A percentile compares a stretch with the other conserved stretches of the same genome.
These are phyloP conservation scores for Ogataea allantospora DNA, from an alignment of 805 yeast species.

Conservation along the genomic window DNA sequence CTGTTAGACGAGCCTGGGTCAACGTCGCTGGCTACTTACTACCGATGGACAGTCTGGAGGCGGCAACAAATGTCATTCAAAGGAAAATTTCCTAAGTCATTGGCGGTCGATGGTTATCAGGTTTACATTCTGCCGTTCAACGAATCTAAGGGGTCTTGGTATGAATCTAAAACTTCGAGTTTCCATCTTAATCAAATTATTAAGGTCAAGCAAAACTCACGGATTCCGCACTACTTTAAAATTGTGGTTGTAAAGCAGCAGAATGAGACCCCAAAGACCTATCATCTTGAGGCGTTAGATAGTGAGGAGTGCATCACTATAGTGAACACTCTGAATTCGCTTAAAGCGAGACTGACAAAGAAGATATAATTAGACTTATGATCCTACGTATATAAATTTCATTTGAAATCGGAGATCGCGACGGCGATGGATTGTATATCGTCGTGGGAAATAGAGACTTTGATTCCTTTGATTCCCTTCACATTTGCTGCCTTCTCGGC, in stretches of 20 bases:
- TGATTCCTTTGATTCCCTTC: slow-evolving; percentile 68
- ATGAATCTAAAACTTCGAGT: slow-evolving; percentile 76
- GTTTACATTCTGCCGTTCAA: slow-evolving; percentile 85
- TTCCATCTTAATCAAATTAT: slow-evolving; percentile 80
- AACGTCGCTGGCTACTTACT: slow-evolving; percentile 43
- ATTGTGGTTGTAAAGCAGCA: slow-evolving; percentile 64
- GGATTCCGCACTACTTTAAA: slow-evolving; percentile 77
- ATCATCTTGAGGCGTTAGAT: slow-evolving; percentile 77
- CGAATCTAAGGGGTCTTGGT: slow-evolving; percentile 59
- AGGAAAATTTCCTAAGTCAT: slow-evolving; percentile 73
- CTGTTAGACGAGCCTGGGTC: neutral
- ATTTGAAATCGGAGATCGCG: slow-evolving; percentile 54
- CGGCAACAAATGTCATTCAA: slow-evolving; percentile 83
- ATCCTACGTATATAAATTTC: neutral
- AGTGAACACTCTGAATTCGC: slow-evolving; percentile 61
- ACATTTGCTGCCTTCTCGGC: slow-evolving; percentile 72
- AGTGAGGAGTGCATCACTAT: slow-evolving; percentile 67
- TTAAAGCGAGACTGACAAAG: slow-evolving; percentile 47
- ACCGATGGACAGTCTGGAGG: slow-evolving; percentile 85
- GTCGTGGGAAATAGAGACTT: slow-evolving; percentile 92
- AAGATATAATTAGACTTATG: no score
- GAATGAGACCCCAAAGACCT: slow-evolving; percentile 66
- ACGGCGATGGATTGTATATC: slow-evolving; percentile 98
- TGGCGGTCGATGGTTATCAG: slow-evolving; percentile 93
- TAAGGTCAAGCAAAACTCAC: slow-evolving; percentile 71